A percentile compares a stretch with the other conserved stretches of the same genome.
These are phyloP conservation scores for Spencermartinsiella ligniputridi DNA, from an alignment of 1,139 yeast genomes.

Conservation along the genomic window DNA sequence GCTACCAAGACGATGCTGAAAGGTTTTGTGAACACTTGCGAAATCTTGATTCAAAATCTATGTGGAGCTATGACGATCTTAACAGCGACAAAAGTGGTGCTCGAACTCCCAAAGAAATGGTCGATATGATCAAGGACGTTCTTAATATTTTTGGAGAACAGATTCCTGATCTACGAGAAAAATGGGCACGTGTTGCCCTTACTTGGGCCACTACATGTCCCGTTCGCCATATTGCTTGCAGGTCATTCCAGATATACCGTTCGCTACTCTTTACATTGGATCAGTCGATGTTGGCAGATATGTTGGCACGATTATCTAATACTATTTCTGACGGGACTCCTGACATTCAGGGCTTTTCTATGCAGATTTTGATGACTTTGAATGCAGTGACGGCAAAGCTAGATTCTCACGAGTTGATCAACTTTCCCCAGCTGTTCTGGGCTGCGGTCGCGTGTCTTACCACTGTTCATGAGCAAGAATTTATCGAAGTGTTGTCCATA, in stretches of 20 bases:
- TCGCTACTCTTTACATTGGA: slow-evolving; percentile 75
- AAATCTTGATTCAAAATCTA: slow-evolving; percentile 22
- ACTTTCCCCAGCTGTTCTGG: slow-evolving; percentile 95
- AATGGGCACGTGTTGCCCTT: slow-evolving; percentile 82
- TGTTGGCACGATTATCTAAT: slow-evolving; percentile 88
- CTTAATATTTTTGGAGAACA: slow-evolving; percentile 51
- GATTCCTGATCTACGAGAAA: slow-evolving; percentile 56
- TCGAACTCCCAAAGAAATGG: slow-evolving; percentile 85
- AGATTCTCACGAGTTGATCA: slow-evolving; percentile 70
- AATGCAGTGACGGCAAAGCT: slow-evolving; percentile 87
- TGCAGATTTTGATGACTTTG: slow-evolving; percentile 94
- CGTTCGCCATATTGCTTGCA: slow-evolving; percentile 92
- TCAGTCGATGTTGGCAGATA: slow-evolving; percentile 84
- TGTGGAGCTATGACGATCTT: slow-evolving; percentile 89
- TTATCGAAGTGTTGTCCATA: slow-evolving; percentile 78
- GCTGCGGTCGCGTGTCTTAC: slow-evolving; percentile 88
- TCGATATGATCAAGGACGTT: slow-evolving; percentile 61
- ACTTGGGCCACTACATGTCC: slow-evolving; percentile 98
- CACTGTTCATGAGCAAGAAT: slow-evolving; percentile 90
- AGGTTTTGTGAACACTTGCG: slow-evolving; percentile 15
- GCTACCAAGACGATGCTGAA: slow-evolving; percentile 48
- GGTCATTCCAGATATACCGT: slow-evolving; percentile 90
- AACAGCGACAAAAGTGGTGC: slow-evolving; percentile 76
- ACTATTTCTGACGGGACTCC: slow-evolving; percentile 84
- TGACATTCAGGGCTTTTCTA: slow-evolving; percentile 94